A percentile compares a stretch with the other conserved stretches of the same genome.
Evolutionary conservation across 1,284 basidiomycete species (phyloP).

Genomic region (Spongiforma sp.): DNA sequence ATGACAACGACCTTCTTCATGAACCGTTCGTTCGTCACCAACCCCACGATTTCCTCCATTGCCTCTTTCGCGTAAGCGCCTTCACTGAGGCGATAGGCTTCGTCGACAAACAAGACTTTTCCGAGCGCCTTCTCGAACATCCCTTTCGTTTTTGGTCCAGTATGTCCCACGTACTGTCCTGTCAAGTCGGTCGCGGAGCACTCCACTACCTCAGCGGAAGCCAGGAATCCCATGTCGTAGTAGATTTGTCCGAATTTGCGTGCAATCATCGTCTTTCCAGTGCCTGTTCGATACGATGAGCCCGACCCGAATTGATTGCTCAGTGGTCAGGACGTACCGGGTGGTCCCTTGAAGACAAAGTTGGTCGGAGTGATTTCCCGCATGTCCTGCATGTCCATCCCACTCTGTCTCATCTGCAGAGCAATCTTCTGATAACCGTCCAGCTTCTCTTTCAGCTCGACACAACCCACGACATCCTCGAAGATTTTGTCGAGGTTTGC

Average conservation of each 20-base stretch:
- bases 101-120: neutral
- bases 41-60: conserved; percentile 65
- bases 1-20: conserved; percentile 64
- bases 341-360: neutral
- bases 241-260: conserved; percentile 51
- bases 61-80: conserved; percentile 53
- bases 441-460: neutral
- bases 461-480: neutral
- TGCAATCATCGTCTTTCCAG: conserved; percentile 20
- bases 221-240: conserved; percentile 68
- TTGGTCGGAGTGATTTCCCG: neutral
- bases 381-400: neutral
- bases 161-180: conserved; percentile 69
- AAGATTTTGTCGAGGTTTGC: neutral
- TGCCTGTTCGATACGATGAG: neutral
- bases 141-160: conserved; percentile 61
- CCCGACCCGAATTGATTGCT: neutral
- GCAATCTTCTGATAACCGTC: neutral
- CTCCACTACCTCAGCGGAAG: conserved; percentile 58
- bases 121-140: conserved; percentile 61
- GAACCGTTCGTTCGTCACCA: conserved; percentile 61
- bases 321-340: neutral
- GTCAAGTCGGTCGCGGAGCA: conserved; percentile 70
- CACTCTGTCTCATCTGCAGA: too few relatives aligned
- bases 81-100: neutral